Percentiles rank a stretch among this genome's conserved stretches.
Evolutionary conservation across 1,284 basidiomycete species (phyloP).

Genomic region (Melampsora abietis-canadensis): DNA sequence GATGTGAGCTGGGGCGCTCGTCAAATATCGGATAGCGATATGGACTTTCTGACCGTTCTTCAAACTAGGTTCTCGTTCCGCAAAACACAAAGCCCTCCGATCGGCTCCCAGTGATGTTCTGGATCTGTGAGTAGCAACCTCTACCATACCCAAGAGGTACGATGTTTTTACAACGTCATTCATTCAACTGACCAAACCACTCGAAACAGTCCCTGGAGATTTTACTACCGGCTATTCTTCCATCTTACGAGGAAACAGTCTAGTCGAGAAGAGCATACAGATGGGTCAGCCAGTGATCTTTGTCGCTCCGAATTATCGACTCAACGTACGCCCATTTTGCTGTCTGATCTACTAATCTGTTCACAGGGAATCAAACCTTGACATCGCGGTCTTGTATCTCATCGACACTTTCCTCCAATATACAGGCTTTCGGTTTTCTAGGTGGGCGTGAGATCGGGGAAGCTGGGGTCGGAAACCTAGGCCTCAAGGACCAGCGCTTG

Average conservation of each 20-base stretch:
- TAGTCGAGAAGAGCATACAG: not conserved
- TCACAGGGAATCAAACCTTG: not conserved
- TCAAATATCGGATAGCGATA: no score
- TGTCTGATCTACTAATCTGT: no score
- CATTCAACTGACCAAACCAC: conserved; percentile 8
- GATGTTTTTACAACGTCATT: conserved; percentile 35
- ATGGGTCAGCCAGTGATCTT: not conserved
- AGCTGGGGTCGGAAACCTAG: conserved; percentile 59
- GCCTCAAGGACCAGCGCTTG: conserved; percentile 53
- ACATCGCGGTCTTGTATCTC: no score
- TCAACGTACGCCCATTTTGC: not conserved
- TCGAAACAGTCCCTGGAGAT: conserved; percentile 1
- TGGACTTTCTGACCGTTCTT: no score
- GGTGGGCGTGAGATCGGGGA: conserved; percentile 58
- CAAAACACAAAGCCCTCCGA: no score
- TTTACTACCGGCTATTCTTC: not conserved
- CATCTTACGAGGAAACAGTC: not conserved
- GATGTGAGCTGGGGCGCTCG: not conserved
- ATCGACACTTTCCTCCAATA: no score
- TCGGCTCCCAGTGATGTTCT: conserved; percentile 5
- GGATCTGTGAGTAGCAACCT: not conserved
- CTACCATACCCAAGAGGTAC: not conserved
- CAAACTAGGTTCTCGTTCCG: no score
- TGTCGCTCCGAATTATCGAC: not conserved
- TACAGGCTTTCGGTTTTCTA: conserved; percentile 57